Conservation (phyloP, 2,329 filamentous ascomycete species). For the Epichloe brachyelytri region DNA sequence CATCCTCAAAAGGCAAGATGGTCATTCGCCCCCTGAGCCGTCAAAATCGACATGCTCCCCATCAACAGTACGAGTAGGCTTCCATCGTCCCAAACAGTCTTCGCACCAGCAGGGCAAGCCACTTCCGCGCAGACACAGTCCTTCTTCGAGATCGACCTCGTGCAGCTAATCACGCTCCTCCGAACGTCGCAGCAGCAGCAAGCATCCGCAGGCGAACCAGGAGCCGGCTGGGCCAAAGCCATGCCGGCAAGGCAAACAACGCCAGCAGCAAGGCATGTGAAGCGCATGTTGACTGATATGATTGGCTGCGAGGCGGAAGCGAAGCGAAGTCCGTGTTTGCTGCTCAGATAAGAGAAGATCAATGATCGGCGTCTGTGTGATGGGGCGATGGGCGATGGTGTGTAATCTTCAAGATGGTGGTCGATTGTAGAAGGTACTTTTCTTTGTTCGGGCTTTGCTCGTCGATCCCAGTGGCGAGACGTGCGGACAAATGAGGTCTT, state of each 20-base stretch:
- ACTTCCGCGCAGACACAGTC: conserved; percentile 17
- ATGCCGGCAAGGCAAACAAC: conserved; percentile 3
- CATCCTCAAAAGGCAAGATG: no score
- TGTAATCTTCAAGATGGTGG: neutral
- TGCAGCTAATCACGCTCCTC: conserved; percentile 14
- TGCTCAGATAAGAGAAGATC: neutral
- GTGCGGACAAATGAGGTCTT: no score
- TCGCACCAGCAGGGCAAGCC: conserved; percentile 12
- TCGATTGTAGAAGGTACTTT: neutral
- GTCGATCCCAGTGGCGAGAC: neutral
- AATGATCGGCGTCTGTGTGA: neutral
- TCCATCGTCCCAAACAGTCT: conserved; percentile 7
- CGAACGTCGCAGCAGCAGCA: conserved; percentile 24
- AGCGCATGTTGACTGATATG: conserved; percentile 11
- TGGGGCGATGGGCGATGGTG: neutral
- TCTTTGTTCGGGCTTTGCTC: neutral
- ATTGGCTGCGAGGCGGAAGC: neutral
- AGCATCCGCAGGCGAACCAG: conserved; percentile 4
- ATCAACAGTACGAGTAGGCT: neutral
- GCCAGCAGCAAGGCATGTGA: conserved; percentile 10
- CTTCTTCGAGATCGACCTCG: conserved; percentile 3
- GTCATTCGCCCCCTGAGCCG: neutral
- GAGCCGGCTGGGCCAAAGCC: conserved; percentile 1
- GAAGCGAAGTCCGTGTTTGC: neutral
- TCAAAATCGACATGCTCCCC: no score